Evolutionary conservation across 768 basidiomycete species (phyloP).

Genomic region (Macrolepiota fuliginosa): DNA sequence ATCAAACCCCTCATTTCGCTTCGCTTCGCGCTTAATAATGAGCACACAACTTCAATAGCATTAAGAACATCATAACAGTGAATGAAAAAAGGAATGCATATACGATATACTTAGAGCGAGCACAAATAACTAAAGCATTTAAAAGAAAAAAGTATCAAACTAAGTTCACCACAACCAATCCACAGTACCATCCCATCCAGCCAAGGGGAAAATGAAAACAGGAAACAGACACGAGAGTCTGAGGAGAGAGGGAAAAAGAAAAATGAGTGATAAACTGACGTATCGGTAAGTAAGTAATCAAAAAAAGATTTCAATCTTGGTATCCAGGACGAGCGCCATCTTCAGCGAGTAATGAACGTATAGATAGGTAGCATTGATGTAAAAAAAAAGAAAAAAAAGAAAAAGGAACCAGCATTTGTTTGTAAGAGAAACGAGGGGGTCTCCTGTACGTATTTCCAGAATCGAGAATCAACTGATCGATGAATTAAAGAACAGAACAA

Average conservation of each 20-base stretch:
- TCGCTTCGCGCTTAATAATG: background rate
- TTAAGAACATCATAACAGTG: background rate
- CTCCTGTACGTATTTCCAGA: background rate
- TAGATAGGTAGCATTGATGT: background rate
- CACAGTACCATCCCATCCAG: background rate
- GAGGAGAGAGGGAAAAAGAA: background rate
- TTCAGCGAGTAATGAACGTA: conserved; percentile 9
- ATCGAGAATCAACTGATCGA: background rate
- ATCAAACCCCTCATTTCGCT: too few relatives aligned
- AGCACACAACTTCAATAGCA: background rate
- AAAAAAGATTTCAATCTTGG: background rate
- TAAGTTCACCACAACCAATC: background rate
- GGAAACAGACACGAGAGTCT: too few relatives aligned
- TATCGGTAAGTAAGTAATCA: background rate
- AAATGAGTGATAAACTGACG: conserved; percentile 1
- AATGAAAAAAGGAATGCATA: background rate
- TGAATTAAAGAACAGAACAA: background rate
- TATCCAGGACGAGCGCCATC: conserved; percentile 7
- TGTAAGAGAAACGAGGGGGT: too few relatives aligned
- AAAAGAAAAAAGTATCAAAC: background rate
- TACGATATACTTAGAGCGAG: background rate
- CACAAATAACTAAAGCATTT: background rate
- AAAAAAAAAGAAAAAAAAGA: background rate
- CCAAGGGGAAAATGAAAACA: background rate
- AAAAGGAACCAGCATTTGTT: too few relatives aligned